Base-by-base conservation (phyloP, 805 yeast species). In the Schwanniomyces sp. region DNA sequence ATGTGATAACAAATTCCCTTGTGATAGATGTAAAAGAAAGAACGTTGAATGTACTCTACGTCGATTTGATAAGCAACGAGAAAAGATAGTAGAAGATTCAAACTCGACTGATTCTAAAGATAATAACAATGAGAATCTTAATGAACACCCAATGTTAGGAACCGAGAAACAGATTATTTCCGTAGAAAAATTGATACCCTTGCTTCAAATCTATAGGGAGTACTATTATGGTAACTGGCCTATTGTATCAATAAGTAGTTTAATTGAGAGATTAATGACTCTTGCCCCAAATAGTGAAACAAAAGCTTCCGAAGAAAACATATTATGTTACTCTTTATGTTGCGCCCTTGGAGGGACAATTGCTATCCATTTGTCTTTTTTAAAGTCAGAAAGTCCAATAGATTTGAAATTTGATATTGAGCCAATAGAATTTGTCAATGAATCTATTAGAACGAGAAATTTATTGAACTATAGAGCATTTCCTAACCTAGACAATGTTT, bases 161-260 rank as follows among this genome's bases (percentile, higher is more conserved):
- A 34, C 39, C 7, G 26, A 7, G 7, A 11, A 38, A 11, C 29
- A 38, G 12, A 38, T 38, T 21, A 6, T 40, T 21, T 46, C 54
- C 7, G 41, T 61, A 7, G 63, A 62, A 36, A 54, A 56, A 39
- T 50, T 70, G n/a, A 49, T 67, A 12, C 71, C 69, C n/a, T 63
- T 65, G 36, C 55, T 69, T 14, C 70, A 67, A 50, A 56, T 69
- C 4, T 70, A 65, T 54, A 74, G 70, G 48, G 69, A 72, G 7
- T 70, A 73, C 72, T 70, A 62, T 47, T 69, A 69, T 47, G 74
- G 74, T 3, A 63, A 67, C 25, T 70, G 75, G 75, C 75, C 75
- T 11, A 67, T 64, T 16, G 55, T 64, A 9, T 58, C 64, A 14
- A 64, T 69, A 5, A 51, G 61, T 10, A 43, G 41, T 17, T 14